Base-by-base conservation (phyloP, 305 asterid species). In the Fraxinus latifolia region DNA sequence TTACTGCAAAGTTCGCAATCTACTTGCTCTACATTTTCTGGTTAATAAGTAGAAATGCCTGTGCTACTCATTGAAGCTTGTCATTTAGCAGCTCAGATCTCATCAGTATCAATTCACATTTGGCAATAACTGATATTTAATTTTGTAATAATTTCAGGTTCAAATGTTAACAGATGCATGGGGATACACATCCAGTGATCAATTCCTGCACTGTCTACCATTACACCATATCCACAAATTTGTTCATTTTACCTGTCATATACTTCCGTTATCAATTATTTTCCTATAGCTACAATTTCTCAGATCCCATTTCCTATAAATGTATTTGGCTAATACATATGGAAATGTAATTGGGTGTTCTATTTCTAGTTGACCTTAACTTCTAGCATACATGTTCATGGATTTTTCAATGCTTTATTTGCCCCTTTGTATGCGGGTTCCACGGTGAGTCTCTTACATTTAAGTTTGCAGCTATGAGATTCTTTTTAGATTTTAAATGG, bases 391-490 rank as follows among this genome's bases (percentile, higher is more conserved):
- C 97, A 95, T 77, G 98, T 95, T 71, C 99, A 93, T 82, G 98
- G 99, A 23, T 90, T 93, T 37, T 93, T 91, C 84, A 95, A 95
- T 87, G 97, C 98, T 50, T 83, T 95, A 88, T 90, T 95, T 81
- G 97, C 97, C 71, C 99, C 99, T 68, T 93, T 95, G 77, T 93
- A 91, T 80, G 95, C 95, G n/a, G 97, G 99, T 77, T 91, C 99
- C 14, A 81, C 85, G 87, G 98, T 95, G 91, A 88, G 44, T 75
- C 42, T 84, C 82, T 74, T 70, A 75, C 72, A 76, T 73, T 84
- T 75, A 76, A 47, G 32, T 72, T 80, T 79, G 53, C 70, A 32
- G 67, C 29, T 67, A 21, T 44, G 19, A 47, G 21, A 29, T 27
- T 76, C 53, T 27, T 80, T 82, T 37, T 53, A 33, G 33, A 68